Evolutionary conservation across 1,284 basidiomycete genomes (phyloP), one percentile per base, ranked within the genome.

Genomic region (Ceratobasidium sp.): DNA sequence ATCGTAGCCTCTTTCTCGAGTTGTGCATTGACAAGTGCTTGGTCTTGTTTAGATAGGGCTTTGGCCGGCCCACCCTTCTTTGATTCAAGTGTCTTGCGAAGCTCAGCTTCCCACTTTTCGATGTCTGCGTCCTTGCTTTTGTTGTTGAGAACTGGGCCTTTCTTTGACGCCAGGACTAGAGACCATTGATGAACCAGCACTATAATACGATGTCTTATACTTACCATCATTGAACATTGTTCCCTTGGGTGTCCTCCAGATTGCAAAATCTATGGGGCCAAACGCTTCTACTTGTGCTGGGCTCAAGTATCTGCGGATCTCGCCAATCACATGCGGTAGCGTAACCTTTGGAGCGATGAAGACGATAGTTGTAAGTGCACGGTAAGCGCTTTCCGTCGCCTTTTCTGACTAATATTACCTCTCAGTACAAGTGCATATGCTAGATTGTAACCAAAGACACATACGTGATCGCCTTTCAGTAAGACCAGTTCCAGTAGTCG

Each of bases 91-190:
- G 91, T 89, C 76, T 92, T 91, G 10, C 95, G 88, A n/a, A 97
- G 83, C 75, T 98, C 94, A 34, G 90, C 91, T 76, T 98, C 96
- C 96, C 96, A 98, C 77, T 93, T 91, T 14, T 92, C 90, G 30
- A 96, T 90, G 53, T 93, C 93, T 14, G 92, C 88, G 74, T 89
- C 91, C 76, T 96, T 97, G 41, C 93, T 91, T 79, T 96, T 96
- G 76, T 85, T 88, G 43, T 85, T 82, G 30, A 48, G 45, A 39
- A 45, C 52, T 14, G 73, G 50, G 2, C 81, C 79, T 76, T 90
- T 89, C 75, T 87, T 89, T 1, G 84, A 80, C 0, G 88, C 81
- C 10, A 94, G 82, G 3, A 94, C 92, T 92, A 75, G 18, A 41
- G 10, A 4, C 41, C 18, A 62, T 48, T 61, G 28, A 45, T 67